Evolutionary conservation across 768 basidiomycete species (phyloP).

Genomic region (Panaeolus cyanescens): DNA sequence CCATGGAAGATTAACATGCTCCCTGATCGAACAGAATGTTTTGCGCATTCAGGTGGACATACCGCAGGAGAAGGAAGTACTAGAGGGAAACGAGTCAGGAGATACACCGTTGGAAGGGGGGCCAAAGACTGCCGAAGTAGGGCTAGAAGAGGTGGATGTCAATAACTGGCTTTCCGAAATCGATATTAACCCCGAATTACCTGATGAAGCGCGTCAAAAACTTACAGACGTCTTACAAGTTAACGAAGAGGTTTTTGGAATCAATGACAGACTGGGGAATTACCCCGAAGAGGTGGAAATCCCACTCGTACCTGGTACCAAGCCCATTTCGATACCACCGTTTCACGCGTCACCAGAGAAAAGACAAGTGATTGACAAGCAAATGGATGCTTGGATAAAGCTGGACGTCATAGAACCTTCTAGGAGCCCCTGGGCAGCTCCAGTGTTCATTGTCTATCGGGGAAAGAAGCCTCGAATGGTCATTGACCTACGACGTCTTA

Average conservation of each 20-base stretch:
- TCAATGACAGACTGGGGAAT: slow-evolving; percentile 31
- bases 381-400: slow-evolving; percentile 30
- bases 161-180: slow-evolving; percentile 1
- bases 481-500: slow-evolving; percentile 27
- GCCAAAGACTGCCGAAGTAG: slow-evolving; percentile 27
- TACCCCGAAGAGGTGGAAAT: slow-evolving; percentile 24
- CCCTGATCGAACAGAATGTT: too few species aligned
- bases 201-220: background rate
- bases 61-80: too few species aligned
- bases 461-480: slow-evolving; percentile 37
- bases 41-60: too few species aligned
- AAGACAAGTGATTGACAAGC: slow-evolving; percentile 20
- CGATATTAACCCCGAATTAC: slow-evolving; percentile 8
- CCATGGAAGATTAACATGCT: background rate
- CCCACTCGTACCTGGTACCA: slow-evolving; percentile 21
- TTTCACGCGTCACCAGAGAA: slow-evolving; percentile 30
- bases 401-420: too few species aligned
- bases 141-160: slow-evolving; percentile 12
- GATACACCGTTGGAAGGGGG: slow-evolving; percentile 27
- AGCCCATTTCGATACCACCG: too few species aligned
- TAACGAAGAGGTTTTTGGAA: slow-evolving; percentile 24
- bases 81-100: too few species aligned
- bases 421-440: too few species aligned
- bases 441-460: too few species aligned
- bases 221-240: slow-evolving; percentile 16